These are phyloP conservation scores for Macroventuria anomochaeta DNA, from an alignment of 2,329 filamentous ascomycete genomes.

Conservation along the genomic window DNA sequence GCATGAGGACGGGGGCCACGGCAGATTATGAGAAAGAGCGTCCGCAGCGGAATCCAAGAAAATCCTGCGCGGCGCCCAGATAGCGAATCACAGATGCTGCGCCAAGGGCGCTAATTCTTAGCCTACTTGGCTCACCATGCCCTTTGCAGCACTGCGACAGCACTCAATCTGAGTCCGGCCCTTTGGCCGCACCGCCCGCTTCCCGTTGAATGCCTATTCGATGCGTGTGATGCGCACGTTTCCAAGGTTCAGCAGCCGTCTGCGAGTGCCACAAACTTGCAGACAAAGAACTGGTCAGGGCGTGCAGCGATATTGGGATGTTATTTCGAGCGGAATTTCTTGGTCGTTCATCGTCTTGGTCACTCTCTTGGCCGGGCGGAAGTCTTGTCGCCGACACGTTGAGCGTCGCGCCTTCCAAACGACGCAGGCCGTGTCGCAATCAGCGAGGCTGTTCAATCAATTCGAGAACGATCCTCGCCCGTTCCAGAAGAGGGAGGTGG, in stretches of 20 bases:
- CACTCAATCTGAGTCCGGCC: conserved; percentile 9
- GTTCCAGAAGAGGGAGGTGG: conserved; percentile 16
- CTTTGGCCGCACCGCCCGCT: conserved; percentile 6
- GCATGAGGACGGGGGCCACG: conserved; percentile 13
- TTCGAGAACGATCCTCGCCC: conserved; percentile 5
- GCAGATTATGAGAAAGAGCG: conserved; percentile 17
- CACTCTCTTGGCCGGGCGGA: conserved; percentile 14
- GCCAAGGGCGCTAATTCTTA: conserved; percentile 5
- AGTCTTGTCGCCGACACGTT: conserved; percentile 15
- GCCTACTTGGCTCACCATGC: conserved; percentile 4
- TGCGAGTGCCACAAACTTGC: conserved; percentile 8
- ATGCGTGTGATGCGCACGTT: conserved; percentile 12
- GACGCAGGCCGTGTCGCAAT: conserved; percentile 15
- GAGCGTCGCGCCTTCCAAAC: conserved; percentile 10
- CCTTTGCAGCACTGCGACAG: conserved; percentile 1
- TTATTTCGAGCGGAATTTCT: conserved; percentile 16
- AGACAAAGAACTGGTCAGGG: conserved; percentile 12
- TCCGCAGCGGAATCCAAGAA: conserved; percentile 15
- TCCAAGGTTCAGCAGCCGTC: conserved; percentile 6
- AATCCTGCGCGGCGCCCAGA: not conserved
- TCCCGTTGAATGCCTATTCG: conserved; percentile 7
- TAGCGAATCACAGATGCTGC: not conserved
- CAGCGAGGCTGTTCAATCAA: conserved; percentile 6
- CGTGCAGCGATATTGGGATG: conserved; percentile 4
- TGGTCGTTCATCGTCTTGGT: conserved; percentile 9